phyloP scores from a whole-genome alignment of 148 eudicot species.

The Diospyros kaki region DNA sequence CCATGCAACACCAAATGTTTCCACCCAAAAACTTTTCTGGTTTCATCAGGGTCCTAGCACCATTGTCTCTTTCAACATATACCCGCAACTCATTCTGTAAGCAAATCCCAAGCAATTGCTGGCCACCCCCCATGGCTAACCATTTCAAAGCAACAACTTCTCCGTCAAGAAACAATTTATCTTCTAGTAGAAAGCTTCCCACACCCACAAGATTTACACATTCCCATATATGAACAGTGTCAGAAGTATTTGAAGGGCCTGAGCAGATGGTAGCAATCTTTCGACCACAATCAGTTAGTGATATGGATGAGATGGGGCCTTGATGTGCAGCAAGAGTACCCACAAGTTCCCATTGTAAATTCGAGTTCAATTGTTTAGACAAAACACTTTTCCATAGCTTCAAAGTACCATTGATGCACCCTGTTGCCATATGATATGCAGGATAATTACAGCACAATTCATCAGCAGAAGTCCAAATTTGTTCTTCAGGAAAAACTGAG shows the following conservation, averaged over 20 bases:
- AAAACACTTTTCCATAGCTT: constrained; percentile 74
- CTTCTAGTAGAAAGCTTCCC: constrained; percentile 67
- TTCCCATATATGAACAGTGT: constrained; percentile 60
- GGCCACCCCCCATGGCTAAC: constrained; percentile 66
- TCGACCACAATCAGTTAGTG: constrained; percentile 65
- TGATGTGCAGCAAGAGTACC: constrained; percentile 58
- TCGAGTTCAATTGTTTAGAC: constrained; percentile 29
- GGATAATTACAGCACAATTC: constrained; percentile 24
- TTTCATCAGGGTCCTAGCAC: constrained; percentile 26
- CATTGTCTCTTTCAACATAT: constrained; percentile 49
- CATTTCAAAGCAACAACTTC: constrained; percentile 58
- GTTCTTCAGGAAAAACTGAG: constrained; percentile 23
- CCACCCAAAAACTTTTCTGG: constrained; percentile 32
- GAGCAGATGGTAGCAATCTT: constrained; percentile 65
- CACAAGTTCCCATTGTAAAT: constrained; percentile 68
- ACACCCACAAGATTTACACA: constrained; percentile 40
- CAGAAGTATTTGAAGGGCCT: constrained; percentile 24
- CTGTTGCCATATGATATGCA: constrained; percentile 77
- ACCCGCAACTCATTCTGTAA: constrained; percentile 64
- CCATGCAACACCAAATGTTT: constrained; percentile 72
- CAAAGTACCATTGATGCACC: constrained; percentile 65
- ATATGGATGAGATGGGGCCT: constrained; percentile 51
- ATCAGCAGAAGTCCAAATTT: constrained; percentile 28
- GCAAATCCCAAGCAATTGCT: constrained; percentile 75
- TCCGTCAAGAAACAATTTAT: constrained; percentile 47